Percentiles rank a stretch among this genome's conserved stretches.
Evolutionary conservation across 2,329 filamentous ascomycete species (phyloP).

Genomic region (Fusarium bulbicola): DNA sequence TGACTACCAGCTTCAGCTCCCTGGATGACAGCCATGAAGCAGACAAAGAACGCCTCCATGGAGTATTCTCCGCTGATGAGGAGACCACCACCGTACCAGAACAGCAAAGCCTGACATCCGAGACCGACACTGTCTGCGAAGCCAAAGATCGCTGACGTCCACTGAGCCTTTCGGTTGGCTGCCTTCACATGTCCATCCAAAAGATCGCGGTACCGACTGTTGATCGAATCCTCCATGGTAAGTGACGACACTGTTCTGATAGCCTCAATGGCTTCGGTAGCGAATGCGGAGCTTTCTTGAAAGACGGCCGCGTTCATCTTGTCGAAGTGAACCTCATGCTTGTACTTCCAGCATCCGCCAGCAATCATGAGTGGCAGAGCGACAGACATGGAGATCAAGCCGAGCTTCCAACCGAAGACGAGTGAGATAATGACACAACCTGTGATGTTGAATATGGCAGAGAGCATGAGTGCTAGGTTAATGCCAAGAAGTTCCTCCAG

Average conservation of each 20-base stretch:
- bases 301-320: slow-evolving; percentile 66
- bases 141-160: slow-evolving; percentile 47
- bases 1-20: slow-evolving; percentile 55
- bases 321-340: slow-evolving; percentile 64
- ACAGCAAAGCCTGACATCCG: slow-evolving; percentile 60
- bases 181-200: slow-evolving; percentile 47
- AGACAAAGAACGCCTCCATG: slow-evolving; percentile 60
- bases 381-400: slow-evolving; percentile 49
- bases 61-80: slow-evolving; percentile 44
- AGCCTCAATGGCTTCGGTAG: slow-evolving; percentile 68
- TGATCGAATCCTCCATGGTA: slow-evolving; percentile 67
- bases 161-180: slow-evolving; percentile 45
- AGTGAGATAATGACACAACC: slow-evolving; percentile 45
- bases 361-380: slow-evolving; percentile 48
- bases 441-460: slow-evolving; percentile 43
- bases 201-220: slow-evolving; percentile 48
- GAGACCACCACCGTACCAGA: slow-evolving; percentile 57
- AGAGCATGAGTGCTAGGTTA: slow-evolving; percentile 44
- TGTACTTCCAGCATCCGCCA: slow-evolving; percentile 51
- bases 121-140: slow-evolving; percentile 50
- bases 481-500: slow-evolving; percentile 46
- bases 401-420: slow-evolving; percentile 50
- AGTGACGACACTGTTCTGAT: slow-evolving; percentile 70
- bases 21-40: slow-evolving; percentile 62
- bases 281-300: slow-evolving; percentile 68